Evolutionary conservation across 257 asterid genomes (phyloP), one percentile per base, ranked within the genome.

Genomic region (Petunia axillaris): DNA sequence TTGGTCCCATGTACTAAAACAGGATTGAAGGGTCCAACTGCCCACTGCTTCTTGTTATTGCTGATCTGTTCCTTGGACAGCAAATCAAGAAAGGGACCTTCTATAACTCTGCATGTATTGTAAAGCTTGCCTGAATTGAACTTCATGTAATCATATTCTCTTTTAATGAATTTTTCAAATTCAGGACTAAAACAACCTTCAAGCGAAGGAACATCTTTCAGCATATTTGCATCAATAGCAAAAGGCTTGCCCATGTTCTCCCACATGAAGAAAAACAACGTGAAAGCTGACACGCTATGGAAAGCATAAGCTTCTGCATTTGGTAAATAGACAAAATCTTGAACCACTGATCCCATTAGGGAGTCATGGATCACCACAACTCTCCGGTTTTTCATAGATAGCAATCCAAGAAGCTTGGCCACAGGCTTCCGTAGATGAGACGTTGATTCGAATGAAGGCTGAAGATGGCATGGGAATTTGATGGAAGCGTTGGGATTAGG

Each of bases 1-100:
- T 75, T 70, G 57, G 39, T 5, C 4, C 16, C 66, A 44, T 1
- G 77, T 48, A 50, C 62, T 50, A 71, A 71, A 50, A 90, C 85
- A 0, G 94, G 97, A 54, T 91, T 90, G 81, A 93, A 89, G 1
- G 98, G 98, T 5, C 98, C 98, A 50, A 93, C 85, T 1, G 95
- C 97, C 93, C 94, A 91, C 37, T 90, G 90, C 36, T 68, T 89
- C 77, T 84, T 85, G 9, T 82, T 80, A 4, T 85, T 88, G 6
- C 83, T 81, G 0, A 89, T 87, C 15, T 82, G 85, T 2, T 87
- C 80, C 55, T 58, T 82, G 0, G 83, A 86, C 1, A 90, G 41
- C 0, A 90, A 66, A 50, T 91, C 93, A 1, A 91, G 82, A 68
- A 84, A 91, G 16, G 71, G 83, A 35, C 88, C 83, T 76, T 93